Evolutionary conservation across 768 basidiomycete species (phyloP), one percentile per base, ranked within the genome.

Genomic region (Tricholomella constricta): DNA sequence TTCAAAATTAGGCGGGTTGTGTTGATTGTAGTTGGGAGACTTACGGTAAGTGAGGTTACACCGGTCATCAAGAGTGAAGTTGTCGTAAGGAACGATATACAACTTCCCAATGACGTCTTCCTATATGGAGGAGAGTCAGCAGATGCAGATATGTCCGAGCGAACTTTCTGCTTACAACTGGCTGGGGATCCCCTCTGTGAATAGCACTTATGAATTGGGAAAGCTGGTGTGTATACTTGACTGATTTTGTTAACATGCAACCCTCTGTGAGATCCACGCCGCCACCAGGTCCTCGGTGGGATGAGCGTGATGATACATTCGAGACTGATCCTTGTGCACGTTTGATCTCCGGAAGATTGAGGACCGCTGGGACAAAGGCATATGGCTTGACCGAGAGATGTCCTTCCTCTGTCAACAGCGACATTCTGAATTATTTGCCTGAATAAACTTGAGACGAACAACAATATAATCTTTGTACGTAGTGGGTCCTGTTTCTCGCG

Each of bases 221-320:
- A 36, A 60, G 48, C 47, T 62, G 54, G 56, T 64, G 62, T 12
- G 59, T 51, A 51, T 64, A 62, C 31, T 56, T 62, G 17, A 62
- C 54, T 7, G 58, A 36, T 35, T 62, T 64, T 19, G 59, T 64
- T 19, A 64, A 36, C 23, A 64, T 22, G 47, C 59, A 62, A 37
- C 61, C 61, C 41, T 64, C 62, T 11, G 36, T 45, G 31, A 59
- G 49, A 49, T 54, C 38, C 11, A 62, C 48, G 49, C 37, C 37
- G n/a, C n/a, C n/a, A n/a, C n/a, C n/a, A n/a, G n/a, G n/a, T n/a
- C n/a, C n/a, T n/a, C n/a, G n/a, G n/a, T n/a, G n/a, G n/a, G n/a
- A n/a, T n/a, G n/a, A n/a, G n/a, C n/a, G n/a, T n/a, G n/a, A n/a
- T n/a, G n/a, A n/a, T n/a, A n/a, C n/a, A n/a, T n/a, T n/a, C n/a